Evolutionary conservation across 352 stramenopile species (phyloP), one percentile per base, ranked within the genome.

Genomic region (Halophytophthora polymorphica): DNA sequence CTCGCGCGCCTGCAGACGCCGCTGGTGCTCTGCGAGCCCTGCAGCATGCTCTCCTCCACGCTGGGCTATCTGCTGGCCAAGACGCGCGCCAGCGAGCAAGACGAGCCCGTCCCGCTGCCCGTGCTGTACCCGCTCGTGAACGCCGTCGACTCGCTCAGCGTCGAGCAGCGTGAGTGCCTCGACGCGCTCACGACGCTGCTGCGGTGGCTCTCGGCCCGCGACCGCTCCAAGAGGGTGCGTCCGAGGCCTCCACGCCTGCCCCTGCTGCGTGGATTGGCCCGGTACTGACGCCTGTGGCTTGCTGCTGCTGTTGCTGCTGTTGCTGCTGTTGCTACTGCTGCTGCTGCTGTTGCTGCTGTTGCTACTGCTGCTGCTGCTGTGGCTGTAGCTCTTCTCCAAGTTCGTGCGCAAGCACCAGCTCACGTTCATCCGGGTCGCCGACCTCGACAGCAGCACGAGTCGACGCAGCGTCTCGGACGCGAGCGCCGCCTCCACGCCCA

Each of bases 141-240:
- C 56, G 78, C 78, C 40, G 71, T 89, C 38, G 78, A 89, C 42
- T 74, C 75, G 28, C 71, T 86, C 44, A 73, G 56, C 22, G 79
- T 84, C 43, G 78, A 89, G 50, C 73, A 86, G 53, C 75, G 78
- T 14, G 78, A 89, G 39, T 89, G 78, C 49, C 73, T 89, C 18
- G 78, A 89, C 48, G 75, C 78, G 14, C 69, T 89, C 35, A 73
- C 75, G 14, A 74, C 63, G 45, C 54, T 89, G 29, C 74, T 81
- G 55, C 59, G 72, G 46, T 77, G 62, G 62, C 54, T 87, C 29
- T 46, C 58, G 0, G 45, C 56, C 2, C 68, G 58, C 28, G 69
- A 81, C 28, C 48, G 61, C 4, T 72, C 69, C 25, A 58, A 82
- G 54, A 64, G 55, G 48, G 76, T 85, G 60, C 39, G 72, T 46